These are phyloP conservation scores for Solanum microdontum DNA, from an alignment of 257 asterid genomes.

Conservation along the genomic window DNA sequence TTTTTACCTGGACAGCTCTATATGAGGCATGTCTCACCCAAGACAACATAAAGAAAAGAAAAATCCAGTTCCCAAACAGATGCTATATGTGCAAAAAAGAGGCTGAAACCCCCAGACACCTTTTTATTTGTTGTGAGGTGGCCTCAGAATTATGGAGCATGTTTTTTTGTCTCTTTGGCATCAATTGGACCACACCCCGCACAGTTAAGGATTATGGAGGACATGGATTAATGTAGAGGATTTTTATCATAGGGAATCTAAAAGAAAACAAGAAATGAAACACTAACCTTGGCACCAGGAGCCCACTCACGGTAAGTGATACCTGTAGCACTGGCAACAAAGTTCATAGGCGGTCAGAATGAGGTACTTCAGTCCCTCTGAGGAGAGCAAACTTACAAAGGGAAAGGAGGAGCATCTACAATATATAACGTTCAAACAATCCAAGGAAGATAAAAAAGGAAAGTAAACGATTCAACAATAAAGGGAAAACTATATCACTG, in stretches of 20 bases:
- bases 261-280: slow-evolving; percentile 2
- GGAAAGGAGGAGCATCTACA: neutral
- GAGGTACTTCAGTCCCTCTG: neutral
- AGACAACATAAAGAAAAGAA: neutral
- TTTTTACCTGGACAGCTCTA: neutral
- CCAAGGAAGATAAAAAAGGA: neutral
- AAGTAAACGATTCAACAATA: neutral
- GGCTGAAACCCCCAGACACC: neutral
- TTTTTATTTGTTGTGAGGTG: neutral
- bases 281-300: slow-evolving; percentile 96
- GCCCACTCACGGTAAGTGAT: slow-evolving; percentile 99
- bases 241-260: neutral
- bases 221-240: neutral
- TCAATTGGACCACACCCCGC: neutral
- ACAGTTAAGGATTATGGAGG: neutral
- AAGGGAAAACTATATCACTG: neutral
- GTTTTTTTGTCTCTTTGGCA: neutral
- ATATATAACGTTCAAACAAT: neutral
- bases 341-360: slow-evolving; percentile 12
- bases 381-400: neutral
- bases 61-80: neutral
- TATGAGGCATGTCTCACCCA: neutral
- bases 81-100: neutral
- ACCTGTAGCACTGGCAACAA: slow-evolving; percentile 74
- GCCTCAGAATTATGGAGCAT: neutral